Percentiles rank a stretch among this genome's conserved stretches.
Evolutionary conservation across 2,329 filamentous ascomycete species (phyloP).

Genomic region (Fusarium globosum): DNA sequence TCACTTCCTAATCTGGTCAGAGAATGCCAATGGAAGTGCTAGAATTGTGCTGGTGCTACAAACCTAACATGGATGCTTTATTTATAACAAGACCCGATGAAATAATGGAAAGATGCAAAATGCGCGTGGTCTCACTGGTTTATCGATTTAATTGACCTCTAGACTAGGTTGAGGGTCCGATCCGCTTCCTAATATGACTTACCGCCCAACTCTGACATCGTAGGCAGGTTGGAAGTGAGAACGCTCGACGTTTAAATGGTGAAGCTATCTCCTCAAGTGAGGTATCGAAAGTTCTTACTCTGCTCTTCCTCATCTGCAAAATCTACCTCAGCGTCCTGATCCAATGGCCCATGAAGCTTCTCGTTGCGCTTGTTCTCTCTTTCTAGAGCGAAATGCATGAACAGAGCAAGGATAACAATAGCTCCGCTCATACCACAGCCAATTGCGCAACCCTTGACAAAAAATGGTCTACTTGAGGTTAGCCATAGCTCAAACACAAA

Average conservation of each 20-base stretch:
- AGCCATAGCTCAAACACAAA: too few relatives aligned
- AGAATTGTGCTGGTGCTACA: neutral
- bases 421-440: slow-evolving; percentile 18
- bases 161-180: too few relatives aligned
- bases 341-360: neutral
- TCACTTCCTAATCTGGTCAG: neutral
- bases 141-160: too few relatives aligned
- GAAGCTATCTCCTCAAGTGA: neutral
- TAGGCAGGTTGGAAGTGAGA: too few relatives aligned
- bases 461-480: slow-evolving; percentile 6
- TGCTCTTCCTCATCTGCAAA: neutral
- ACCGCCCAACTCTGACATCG: too few relatives aligned
- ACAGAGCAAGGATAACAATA: slow-evolving; percentile 3
- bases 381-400: slow-evolving; percentile 7
- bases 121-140: too few relatives aligned
- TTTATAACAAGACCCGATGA: neutral
- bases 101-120: too few relatives aligned
- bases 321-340: neutral
- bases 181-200: too few relatives aligned
- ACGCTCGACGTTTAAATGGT: too few relatives aligned
- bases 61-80: neutral
- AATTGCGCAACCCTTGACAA: slow-evolving; percentile 21
- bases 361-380: slow-evolving; percentile 20
- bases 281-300: slow-evolving; percentile 11
- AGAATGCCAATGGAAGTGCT: neutral